A percentile compares a stretch with the other conserved stretches of the same genome.
These are phyloP conservation scores for Jaltomata sinuosa DNA, from an alignment of 257 asterid genomes.

Conservation along the genomic window DNA sequence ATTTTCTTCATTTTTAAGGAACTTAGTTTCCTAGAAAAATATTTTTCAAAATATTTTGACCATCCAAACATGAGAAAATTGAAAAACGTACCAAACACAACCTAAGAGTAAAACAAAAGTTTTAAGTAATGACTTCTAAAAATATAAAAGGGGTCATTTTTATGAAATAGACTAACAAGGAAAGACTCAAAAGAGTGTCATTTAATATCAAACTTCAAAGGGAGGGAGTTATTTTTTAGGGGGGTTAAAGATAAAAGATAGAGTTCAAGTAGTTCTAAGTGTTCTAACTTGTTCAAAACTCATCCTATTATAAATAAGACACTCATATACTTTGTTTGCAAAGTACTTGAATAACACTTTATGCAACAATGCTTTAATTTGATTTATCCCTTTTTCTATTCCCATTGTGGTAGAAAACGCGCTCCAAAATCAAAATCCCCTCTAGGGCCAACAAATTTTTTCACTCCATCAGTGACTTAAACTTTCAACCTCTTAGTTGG, in stretches of 20 bases:
- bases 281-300: not conserved
- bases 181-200: not conserved
- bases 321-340: not conserved
- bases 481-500: not conserved
- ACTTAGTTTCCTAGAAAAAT: not conserved
- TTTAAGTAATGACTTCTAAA: not conserved
- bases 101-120: not conserved
- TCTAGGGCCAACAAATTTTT: not conserved
- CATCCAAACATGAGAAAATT: not conserved
- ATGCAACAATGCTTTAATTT: not conserved
- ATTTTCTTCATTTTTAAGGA: not conserved
- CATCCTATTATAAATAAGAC: not conserved
- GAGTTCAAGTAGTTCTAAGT: not conserved
- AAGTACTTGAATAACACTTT: not conserved
- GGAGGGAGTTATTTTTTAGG: not conserved
- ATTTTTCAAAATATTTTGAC: not conserved
- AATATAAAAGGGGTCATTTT: not conserved
- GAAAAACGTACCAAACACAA: not conserved
- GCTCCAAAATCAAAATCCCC: not conserved
- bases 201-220: not conserved
- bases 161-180: not conserved
- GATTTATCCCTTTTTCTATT: not conserved
- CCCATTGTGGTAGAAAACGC: not conserved
- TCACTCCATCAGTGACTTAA: not conserved
- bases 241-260: not conserved